Evolutionary conservation across 148 eudicot species (phyloP), one percentile per base, ranked within the genome.

Genomic region (Heliosperma pusillum): DNA sequence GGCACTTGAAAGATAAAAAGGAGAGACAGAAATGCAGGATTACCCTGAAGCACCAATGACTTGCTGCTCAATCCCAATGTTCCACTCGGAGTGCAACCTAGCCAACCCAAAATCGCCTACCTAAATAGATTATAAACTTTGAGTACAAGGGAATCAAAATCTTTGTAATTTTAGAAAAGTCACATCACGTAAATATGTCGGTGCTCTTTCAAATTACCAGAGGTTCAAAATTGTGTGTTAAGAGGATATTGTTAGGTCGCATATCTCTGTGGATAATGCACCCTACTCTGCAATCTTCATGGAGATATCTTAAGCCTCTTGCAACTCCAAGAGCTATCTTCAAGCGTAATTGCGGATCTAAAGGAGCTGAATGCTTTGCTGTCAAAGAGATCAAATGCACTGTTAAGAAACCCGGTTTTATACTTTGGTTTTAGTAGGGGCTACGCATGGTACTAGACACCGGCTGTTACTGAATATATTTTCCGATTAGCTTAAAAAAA

Each of bases 211-310:
- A 11, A 4, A 1, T 67, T 42, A 93, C 98, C 97, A 89, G 76
- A 76, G 98, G 97, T 76, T 93, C 98, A 67, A 84, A 88, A 82
- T 93, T 92, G 78, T 91, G 98, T 61, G 98, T 93, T 45, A 93
- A 76, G 61, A 93, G 91, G 77, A 93, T 93, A 79, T 93, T 91
- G 82, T 78, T 88, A 53, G 97, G 97, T 72, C 92, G 80, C 89
- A 93, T 65, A 75, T 93, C 91, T 79, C 97, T 84, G 77, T 93
- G 98, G 56, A 89, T 69, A 53, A 93, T 87, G 79, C 98, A 85
- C 40, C 98, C 98, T 56, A 93, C 94, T 84, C 98, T 85, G 82
- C 98, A 93, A 74, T 93, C 98, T 83, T 93, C 98, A 74, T 93
- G 98, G 44, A 93, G 92, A 73, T 93, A 93, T 64, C 98, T 80